A percentile compares a stretch with the other conserved stretches of the same genome.
These are phyloP conservation scores for Komagataea norvegica DNA, from an alignment of 1,139 yeast genomes.

Conservation along the genomic window DNA sequence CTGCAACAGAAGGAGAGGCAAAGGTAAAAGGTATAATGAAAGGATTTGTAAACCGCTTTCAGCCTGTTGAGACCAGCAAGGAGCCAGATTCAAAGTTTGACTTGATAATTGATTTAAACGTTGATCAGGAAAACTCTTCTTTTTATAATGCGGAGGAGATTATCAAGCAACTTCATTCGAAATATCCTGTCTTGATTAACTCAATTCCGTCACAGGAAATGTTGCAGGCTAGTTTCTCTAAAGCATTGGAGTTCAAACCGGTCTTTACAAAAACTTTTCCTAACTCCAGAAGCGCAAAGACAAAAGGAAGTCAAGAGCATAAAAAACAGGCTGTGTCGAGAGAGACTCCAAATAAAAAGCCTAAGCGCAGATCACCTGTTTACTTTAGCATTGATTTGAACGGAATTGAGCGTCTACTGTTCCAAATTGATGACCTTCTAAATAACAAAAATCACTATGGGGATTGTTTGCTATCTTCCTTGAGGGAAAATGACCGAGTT, in stretches of 20 bases:
- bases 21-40: conserved; percentile 59
- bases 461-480: conserved; percentile 7
- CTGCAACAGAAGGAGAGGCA: conserved; percentile 39
- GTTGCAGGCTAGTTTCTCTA: conserved; percentile 40
- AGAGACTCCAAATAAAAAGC: conserved; percentile 15
- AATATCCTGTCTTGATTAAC: conserved; percentile 46
- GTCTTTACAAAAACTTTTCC: conserved; percentile 38
- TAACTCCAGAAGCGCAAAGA: conserved; percentile 19
- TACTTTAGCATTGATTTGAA: conserved; percentile 37
- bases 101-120: conserved; percentile 51
- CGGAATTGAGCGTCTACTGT: conserved; percentile 15
- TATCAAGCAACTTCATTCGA: conserved; percentile 34
- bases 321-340: conserved; percentile 4
- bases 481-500: conserved; percentile 38
- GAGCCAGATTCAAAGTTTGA: conserved; percentile 71
- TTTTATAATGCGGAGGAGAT: conserved; percentile 46
- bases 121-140: conserved; percentile 43
- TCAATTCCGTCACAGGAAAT: conserved; percentile 39
- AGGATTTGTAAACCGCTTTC: conserved; percentile 69
- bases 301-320: conserved; percentile 11
- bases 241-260: conserved; percentile 53
- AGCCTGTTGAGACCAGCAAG: conserved; percentile 43
- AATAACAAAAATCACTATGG: conserved; percentile 1
- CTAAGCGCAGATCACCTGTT: conserved; percentile 29
- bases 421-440: conserved; percentile 14